Conservation (phyloP, 2,329 filamentous ascomycete species). For the Phialemonium atrogriseum region DNA sequence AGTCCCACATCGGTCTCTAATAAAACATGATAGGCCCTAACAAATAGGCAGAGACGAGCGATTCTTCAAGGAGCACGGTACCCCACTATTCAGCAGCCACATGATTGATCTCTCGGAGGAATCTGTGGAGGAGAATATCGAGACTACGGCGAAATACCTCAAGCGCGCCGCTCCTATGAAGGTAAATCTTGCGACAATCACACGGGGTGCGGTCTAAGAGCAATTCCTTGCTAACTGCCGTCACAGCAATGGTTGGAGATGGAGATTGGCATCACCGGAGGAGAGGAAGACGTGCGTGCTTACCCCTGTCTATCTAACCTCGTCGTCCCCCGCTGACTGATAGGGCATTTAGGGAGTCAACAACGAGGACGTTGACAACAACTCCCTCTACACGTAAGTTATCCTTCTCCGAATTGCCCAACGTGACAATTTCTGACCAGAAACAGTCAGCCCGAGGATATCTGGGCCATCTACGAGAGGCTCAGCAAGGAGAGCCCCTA, state of each 20-base stretch:
- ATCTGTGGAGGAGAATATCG: conserved; percentile 79
- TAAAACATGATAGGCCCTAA: too few species aligned
- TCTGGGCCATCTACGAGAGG: conserved; percentile 82
- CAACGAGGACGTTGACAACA: conserved; percentile 97
- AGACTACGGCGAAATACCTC: conserved; percentile 87
- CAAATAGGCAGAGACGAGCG: too few species aligned
- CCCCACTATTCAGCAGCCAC: conserved; percentile 91
- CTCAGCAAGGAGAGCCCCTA: conserved; percentile 82
- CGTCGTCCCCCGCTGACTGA: too few species aligned
- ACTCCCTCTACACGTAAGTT: conserved; percentile 65
- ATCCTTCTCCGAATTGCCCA: too few species aligned
- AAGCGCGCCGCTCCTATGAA: conserved; percentile 94
- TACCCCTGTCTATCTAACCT: too few species aligned
- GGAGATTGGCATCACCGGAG: conserved; percentile 91
- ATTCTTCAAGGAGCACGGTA: conserved; percentile 88
- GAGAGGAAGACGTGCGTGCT: conserved; percentile 43
- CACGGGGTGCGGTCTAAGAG: too few species aligned
- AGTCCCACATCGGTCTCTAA: too few species aligned
- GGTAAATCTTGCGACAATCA: too few species aligned
- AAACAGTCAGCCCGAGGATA: conserved; percentile 98
- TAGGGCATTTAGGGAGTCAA: too few species aligned
- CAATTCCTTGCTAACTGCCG: not conserved
- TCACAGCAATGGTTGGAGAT: conserved; percentile 94
- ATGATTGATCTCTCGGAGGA: conserved; percentile 99
- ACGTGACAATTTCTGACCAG: too few species aligned